phyloP scores from a whole-genome alignment of 2,329 filamentous ascomycete species.

The Cercospora zeina region DNA sequence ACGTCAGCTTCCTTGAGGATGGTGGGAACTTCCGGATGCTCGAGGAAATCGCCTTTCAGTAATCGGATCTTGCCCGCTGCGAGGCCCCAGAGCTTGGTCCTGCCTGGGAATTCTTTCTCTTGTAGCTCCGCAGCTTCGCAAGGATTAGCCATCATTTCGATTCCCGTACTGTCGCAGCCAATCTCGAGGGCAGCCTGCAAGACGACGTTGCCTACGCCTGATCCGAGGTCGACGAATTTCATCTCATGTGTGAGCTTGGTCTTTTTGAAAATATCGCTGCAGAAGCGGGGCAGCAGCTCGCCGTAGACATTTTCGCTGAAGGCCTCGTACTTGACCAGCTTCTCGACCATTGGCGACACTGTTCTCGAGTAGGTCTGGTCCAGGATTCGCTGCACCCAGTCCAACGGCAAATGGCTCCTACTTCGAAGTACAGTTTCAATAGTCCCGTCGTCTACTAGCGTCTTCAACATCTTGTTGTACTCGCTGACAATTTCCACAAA shows the following conservation, averaged over 20 bases:
- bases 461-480: constrained; percentile 72
- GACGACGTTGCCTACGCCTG: constrained; percentile 93
- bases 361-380: constrained; percentile 86
- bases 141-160: constrained; percentile 92
- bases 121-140: constrained; percentile 80
- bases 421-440: constrained; percentile 70
- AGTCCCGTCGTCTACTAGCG: constrained; percentile 67
- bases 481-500: constrained; percentile 72
- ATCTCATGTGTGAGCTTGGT: constrained; percentile 77
- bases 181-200: constrained; percentile 90
- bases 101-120: constrained; percentile 76
- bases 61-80: constrained; percentile 76
- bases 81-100: constrained; percentile 87
- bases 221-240: constrained; percentile 91
- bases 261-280: constrained; percentile 77
- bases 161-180: constrained; percentile 93
- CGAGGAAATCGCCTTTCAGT: constrained; percentile 79
- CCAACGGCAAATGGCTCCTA: constrained; percentile 71
- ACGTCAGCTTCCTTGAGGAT: constrained; percentile 84
- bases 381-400: constrained; percentile 64
- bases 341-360: constrained; percentile 83
- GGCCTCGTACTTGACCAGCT: constrained; percentile 80
- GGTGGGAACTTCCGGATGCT: constrained; percentile 67
- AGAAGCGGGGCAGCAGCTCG: constrained; percentile 82
- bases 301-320: constrained; percentile 94